These are phyloP conservation scores for Angomonas ambiguus DNA, from an alignment of 208 protist genomes.

Conservation along the genomic window DNA sequence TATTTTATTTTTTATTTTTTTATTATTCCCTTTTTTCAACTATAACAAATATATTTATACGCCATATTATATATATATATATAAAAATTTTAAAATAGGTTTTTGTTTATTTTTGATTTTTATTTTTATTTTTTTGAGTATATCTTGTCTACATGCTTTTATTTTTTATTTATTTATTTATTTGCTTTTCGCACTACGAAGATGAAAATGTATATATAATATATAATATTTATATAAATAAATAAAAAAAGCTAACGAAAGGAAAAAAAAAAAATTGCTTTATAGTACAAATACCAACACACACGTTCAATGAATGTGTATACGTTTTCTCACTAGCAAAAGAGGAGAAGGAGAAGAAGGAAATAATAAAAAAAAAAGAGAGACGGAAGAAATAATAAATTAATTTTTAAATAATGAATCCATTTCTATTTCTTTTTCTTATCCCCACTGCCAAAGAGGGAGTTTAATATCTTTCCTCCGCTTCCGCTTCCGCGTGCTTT, in stretches of 20 bases:
- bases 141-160: conserved; percentile 9
- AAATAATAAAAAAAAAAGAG: not conserved
- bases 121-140: too few species aligned
- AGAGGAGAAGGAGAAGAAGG: not conserved
- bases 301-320: conserved; percentile 12
- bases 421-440: not conserved
- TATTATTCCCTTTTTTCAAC: not conserved
- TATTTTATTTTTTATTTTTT: conserved; percentile 13
- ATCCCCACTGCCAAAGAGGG: too few species aligned
- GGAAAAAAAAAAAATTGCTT: conserved; percentile 6
- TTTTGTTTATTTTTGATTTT: not conserved
- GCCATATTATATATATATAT: not conserved
- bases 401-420: not conserved
- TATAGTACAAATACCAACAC: conserved; percentile 10
- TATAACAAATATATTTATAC: not conserved
- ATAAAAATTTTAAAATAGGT: not conserved
- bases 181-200: conserved; percentile 7
- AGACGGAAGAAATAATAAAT: not conserved
- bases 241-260: not conserved
- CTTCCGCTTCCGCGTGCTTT: too few species aligned
- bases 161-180: conserved; percentile 11
- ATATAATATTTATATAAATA: not conserved
- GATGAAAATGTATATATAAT: conserved; percentile 3
- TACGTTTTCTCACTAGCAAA: conserved; percentile 9
- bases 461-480: too few species aligned